Conservation (phyloP, 2,329 filamentous ascomycete species). For the Epichloe typhina region DNA sequence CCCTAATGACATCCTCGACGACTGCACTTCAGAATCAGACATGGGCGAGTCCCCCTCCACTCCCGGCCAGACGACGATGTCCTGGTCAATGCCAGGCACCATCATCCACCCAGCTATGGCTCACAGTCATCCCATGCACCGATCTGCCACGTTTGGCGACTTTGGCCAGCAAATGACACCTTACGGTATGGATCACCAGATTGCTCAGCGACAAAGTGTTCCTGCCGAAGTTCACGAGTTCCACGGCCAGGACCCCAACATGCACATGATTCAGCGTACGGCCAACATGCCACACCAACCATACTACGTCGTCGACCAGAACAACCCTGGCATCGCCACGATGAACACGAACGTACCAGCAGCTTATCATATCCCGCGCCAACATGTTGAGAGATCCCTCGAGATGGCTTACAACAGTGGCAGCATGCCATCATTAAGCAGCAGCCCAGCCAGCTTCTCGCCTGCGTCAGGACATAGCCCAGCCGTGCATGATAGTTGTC, state of each 20-base stretch:
- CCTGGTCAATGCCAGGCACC: constrained; percentile 34
- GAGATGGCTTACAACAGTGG: constrained; percentile 38
- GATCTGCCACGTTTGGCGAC: constrained; percentile 41
- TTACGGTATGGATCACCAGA: constrained; percentile 28
- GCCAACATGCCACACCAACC: constrained; percentile 32
- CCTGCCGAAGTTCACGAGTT: constrained; percentile 31
- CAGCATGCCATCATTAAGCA: constrained; percentile 39
- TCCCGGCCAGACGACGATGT: constrained; percentile 37
- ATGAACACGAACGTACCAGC: constrained; percentile 42
- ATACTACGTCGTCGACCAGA: constrained; percentile 48
- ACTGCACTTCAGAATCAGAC: constrained; percentile 43
- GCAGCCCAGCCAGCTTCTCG: constrained; percentile 46
- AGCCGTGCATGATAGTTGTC: constrained; percentile 36
- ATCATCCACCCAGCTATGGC: constrained; percentile 24
- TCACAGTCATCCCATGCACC: constrained; percentile 30
- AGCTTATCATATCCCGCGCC: constrained; percentile 39
- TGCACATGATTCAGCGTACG: constrained; percentile 37
- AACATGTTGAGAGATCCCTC: constrained; percentile 32
- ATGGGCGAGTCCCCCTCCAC: constrained; percentile 46
- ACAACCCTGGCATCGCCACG: constrained; percentile 48
- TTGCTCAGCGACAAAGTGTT: constrained; percentile 34
- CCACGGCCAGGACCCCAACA: constrained; percentile 28
- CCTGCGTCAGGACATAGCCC: constrained; percentile 41
- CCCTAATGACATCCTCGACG: constrained; percentile 38
- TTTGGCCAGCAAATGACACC: constrained; percentile 37